These are phyloP conservation scores for Mortierella sp. DNA, from an alignment of 371 early-diverging fungal genomes.

Conservation along the genomic window DNA sequence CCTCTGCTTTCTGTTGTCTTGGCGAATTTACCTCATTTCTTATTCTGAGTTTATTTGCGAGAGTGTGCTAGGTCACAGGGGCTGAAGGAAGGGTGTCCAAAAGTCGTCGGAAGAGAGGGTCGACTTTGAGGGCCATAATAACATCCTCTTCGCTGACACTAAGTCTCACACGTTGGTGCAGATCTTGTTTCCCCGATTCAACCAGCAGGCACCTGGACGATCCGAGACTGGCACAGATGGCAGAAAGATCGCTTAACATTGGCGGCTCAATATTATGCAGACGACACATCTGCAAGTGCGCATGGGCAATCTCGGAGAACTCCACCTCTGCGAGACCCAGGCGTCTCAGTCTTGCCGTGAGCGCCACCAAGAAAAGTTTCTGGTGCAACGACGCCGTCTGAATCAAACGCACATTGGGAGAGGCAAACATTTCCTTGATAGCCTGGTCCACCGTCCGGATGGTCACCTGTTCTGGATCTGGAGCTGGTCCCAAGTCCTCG, in stretches of 20 bases:
- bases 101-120: conserved; percentile 69
- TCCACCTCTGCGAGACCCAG: conserved; percentile 83
- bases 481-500: conserved; percentile 13
- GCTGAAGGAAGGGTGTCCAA: conserved; percentile 42
- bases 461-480: conserved; percentile 70
- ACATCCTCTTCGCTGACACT: conserved; percentile 82
- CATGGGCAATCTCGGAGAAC: conserved; percentile 74
- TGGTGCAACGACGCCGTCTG: conserved; percentile 84
- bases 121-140: conserved; percentile 78
- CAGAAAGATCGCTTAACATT: conserved; percentile 71
- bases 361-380: conserved; percentile 84
- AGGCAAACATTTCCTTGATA: conserved; percentile 87
- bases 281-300: conserved; percentile 76
- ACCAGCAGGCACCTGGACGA: conserved; percentile 76
- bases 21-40: not conserved
- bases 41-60: not conserved
- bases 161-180: conserved; percentile 78
- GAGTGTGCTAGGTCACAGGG: not conserved
- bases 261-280: conserved; percentile 75
- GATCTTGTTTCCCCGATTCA: conserved; percentile 78
- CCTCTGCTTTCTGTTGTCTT: not conserved
- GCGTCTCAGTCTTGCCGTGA: conserved; percentile 74
- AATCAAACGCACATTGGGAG: conserved; percentile 81
- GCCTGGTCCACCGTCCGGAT: conserved; percentile 83
- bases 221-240: conserved; percentile 78